Evolutionary conservation across 176 grass and related monocot genomes (phyloP), one percentile per base, ranked within the genome.

Genomic region (Carex pumila): DNA sequence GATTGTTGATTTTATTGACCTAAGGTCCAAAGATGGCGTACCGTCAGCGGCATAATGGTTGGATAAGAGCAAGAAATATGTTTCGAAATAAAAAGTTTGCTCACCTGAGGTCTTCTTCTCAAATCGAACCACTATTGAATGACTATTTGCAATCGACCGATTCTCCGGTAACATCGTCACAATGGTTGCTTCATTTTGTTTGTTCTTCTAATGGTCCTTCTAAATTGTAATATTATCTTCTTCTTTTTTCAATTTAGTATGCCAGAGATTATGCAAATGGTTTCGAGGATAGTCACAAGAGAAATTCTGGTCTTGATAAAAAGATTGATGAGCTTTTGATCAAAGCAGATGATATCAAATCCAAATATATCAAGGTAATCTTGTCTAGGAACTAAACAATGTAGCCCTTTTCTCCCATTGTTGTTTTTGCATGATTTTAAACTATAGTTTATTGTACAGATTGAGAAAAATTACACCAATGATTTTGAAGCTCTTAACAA

Each of bases 41-140:
- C 34, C 50, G 25, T 32, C 50, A 55, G 50, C 21, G 50, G 73
- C 25, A 78, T 78, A 57, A 78, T 55, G 52, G 50, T 78, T 78
- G 73, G 73, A 57, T 78, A 68, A 83, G 17, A 7, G 61, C 19
- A n/a, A 69, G 80, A 83, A 68, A 78, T 69, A 74, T 74, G 54
- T 85, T 85, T 45, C 64, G 71, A 63, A 77, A 43, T 49, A 71
- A 37, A 65, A 60, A 57, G 54, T 85, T 63, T 78, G 21, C 78
- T 31, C 69, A 34, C 25, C 34, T 77, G 45, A 61, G 50, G 21
- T 85, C 84, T 78, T 85, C 84, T 85, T 77, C 84, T 77, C 84
- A 85, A 62, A 31, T 85, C 17, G 84, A 85, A 62, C 84, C 84
- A 1, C 69, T 79, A 30, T 78, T 85, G 72, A 78, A 85, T 0